These are phyloP conservation scores for Aspergillus niger DNA, from an alignment of 2,329 filamentous ascomycete genomes.

Conservation along the genomic window DNA sequence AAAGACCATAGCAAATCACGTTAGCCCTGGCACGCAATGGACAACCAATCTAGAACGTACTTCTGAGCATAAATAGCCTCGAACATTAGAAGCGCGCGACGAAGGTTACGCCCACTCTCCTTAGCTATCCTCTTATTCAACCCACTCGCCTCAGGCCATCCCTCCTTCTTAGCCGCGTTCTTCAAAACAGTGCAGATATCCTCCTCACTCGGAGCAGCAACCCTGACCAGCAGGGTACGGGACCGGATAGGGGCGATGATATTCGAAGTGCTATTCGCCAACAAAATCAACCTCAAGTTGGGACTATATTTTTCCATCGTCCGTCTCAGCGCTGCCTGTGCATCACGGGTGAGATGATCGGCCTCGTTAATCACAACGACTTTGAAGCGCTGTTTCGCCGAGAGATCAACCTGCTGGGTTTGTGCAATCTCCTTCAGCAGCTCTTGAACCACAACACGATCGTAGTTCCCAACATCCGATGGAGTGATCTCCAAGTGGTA, in stretches of 20 bases:
- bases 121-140: conserved; percentile 83
- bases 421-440: conserved; percentile 96
- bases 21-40: neutral
- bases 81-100: conserved; percentile 91
- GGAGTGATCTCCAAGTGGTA: conserved; percentile 99
- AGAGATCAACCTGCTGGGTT: conserved; percentile 96
- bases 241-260: conserved; percentile 98
- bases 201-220: conserved; percentile 81
- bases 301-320: conserved; percentile 99
- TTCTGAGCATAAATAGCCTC: conserved; percentile 97
- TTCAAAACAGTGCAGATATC: conserved; percentile 80
- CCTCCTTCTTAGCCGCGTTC: conserved; percentile 73
- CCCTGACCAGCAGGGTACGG: conserved; percentile 85
- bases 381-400: conserved; percentile 91
- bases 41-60: conserved; percentile 54
- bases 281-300: conserved; percentile 84
- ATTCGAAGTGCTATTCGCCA: conserved; percentile 95
- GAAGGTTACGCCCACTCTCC: conserved; percentile 87
- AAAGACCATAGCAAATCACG: neutral
- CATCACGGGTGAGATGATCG: conserved; percentile 89
- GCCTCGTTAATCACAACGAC: conserved; percentile 99
- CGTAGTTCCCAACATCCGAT: conserved; percentile 93
- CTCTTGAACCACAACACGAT: conserved; percentile 93
- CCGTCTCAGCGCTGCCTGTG: conserved; percentile 87
- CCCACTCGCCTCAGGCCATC: conserved; percentile 73